Percentiles rank a stretch among this genome's conserved stretches.
Evolutionary conservation across 176 grass and related monocot species (phyloP).

Genomic region (maize (Zea mays)): DNA sequence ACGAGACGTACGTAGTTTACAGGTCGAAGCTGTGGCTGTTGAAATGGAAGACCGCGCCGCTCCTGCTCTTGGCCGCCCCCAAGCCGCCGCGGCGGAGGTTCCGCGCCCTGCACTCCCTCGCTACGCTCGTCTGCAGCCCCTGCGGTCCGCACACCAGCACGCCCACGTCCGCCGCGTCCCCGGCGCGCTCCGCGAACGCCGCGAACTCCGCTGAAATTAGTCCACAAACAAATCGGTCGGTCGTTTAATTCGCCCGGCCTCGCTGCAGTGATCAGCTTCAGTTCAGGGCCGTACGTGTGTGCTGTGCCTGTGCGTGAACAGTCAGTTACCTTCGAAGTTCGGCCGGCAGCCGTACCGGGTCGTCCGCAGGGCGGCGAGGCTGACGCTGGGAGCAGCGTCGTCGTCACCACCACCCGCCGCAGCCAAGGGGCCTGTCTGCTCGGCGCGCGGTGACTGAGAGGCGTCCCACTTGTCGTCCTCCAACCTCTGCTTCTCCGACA

Average conservation of each 20-base stretch:
- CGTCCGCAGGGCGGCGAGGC: conserved; percentile 55
- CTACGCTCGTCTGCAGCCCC: conserved; percentile 72
- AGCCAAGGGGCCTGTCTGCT: conserved; percentile 7
- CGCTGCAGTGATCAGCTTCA: not conserved
- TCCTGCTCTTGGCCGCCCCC: conserved; percentile 22
- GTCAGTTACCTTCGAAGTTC: conserved; percentile 68
- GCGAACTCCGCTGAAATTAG: conserved; percentile 40
- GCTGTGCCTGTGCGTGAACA: too few species aligned
- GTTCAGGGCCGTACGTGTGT: not conserved
- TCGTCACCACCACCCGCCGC: not conserved
- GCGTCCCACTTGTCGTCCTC: conserved; percentile 46
- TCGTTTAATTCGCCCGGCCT: not conserved
- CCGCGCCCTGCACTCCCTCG: conserved; percentile 69
- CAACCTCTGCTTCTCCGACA: conserved; percentile 52
- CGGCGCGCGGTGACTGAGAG: conserved; percentile 18
- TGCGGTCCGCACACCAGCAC: conserved; percentile 79
- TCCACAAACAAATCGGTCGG: not conserved
- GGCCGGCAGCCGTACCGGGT: conserved; percentile 78
- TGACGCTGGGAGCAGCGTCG: conserved; percentile 20
- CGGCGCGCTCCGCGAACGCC: conserved; percentile 46
- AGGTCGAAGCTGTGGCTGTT: conserved; percentile 97
- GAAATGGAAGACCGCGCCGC: conserved; percentile 83
- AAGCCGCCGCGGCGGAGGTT: conserved; percentile 51
- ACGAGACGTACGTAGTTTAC: not conserved
- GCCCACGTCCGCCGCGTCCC: conserved; percentile 39